These are phyloP conservation scores for Colletotrichum camelliae DNA, from an alignment of 2,329 filamentous ascomycete species.

Conservation along the genomic window DNA sequence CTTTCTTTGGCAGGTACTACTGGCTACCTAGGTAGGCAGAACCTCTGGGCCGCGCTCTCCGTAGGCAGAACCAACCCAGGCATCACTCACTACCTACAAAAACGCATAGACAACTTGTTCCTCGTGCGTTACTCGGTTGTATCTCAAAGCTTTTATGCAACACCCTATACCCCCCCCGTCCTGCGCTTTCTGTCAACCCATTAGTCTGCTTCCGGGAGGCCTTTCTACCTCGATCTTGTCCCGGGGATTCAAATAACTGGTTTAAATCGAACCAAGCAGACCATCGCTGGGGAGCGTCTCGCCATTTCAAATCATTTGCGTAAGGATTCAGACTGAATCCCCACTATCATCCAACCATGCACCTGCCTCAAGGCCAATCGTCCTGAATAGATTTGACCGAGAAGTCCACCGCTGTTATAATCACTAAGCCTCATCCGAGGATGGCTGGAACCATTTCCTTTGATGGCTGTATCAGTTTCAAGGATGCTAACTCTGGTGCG, in stretches of 20 bases:
- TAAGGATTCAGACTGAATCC: not conserved
- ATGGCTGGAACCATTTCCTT: not conserved
- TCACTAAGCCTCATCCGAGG: not conserved
- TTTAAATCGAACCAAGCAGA: not conserved
- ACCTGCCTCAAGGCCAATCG: not conserved
- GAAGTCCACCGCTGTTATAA: not conserved
- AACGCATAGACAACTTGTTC: not conserved
- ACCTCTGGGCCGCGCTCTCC: not conserved
- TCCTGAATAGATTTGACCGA: not conserved
- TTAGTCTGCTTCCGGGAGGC: not conserved
- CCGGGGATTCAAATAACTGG: not conserved
- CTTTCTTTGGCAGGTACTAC: not conserved
- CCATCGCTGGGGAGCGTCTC: not conserved
- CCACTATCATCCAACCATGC: not conserved
- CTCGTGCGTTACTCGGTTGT: not conserved
- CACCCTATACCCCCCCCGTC: not conserved
- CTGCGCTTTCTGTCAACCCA: not conserved
- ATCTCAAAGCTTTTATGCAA: not conserved
- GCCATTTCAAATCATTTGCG: not conserved
- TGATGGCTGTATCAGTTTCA: not conserved
- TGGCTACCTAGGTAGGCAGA: not conserved
- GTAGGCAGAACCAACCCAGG: not conserved
- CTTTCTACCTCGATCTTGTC: not conserved
- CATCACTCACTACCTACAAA: not conserved
- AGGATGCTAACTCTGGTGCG: not conserved